phyloP scores from a whole-genome alignment of 2,329 filamentous ascomycete species.

The Fusarium humuli region DNA sequence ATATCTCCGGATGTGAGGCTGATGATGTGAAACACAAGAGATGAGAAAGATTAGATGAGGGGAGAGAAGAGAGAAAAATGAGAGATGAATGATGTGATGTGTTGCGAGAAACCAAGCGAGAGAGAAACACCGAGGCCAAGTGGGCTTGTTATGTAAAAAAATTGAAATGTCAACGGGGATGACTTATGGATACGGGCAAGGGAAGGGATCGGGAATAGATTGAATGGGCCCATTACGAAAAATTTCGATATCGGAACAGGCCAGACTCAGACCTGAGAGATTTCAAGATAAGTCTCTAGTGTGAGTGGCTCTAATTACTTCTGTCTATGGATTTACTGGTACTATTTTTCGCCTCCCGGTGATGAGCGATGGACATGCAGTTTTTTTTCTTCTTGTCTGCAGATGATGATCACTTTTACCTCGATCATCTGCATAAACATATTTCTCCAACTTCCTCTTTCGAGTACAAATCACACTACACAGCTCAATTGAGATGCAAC shows the following conservation, averaged over 20 bases:
- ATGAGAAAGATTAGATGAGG: constrained; percentile 2
- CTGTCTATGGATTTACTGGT: neutral
- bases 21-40: neutral
- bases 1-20: constrained; percentile 3
- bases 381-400: neutral
- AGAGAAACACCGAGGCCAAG: constrained; percentile 34
- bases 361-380: constrained; percentile 17
- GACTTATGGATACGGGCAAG: constrained; percentile 23
- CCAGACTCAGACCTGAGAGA: constrained; percentile 2
- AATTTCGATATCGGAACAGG: constrained; percentile 31
- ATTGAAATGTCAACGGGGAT: constrained; percentile 31
- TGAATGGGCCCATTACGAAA: constrained; percentile 44
- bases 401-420: neutral
- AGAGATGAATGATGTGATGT: neutral
- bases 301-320: constrained; percentile 14
- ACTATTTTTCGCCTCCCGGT: constrained; percentile 26
- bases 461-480: neutral
- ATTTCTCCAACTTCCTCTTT: constrained; percentile 6
- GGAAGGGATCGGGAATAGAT: constrained; percentile 33
- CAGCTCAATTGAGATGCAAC: neutral
- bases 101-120: constrained; percentile 9
- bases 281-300: constrained; percentile 5
- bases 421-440: neutral
- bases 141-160: constrained; percentile 48
- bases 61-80: neutral